These are phyloP conservation scores for Alternaria viburni DNA, from an alignment of 2,329 filamentous ascomycete species.

Conservation along the genomic window DNA sequence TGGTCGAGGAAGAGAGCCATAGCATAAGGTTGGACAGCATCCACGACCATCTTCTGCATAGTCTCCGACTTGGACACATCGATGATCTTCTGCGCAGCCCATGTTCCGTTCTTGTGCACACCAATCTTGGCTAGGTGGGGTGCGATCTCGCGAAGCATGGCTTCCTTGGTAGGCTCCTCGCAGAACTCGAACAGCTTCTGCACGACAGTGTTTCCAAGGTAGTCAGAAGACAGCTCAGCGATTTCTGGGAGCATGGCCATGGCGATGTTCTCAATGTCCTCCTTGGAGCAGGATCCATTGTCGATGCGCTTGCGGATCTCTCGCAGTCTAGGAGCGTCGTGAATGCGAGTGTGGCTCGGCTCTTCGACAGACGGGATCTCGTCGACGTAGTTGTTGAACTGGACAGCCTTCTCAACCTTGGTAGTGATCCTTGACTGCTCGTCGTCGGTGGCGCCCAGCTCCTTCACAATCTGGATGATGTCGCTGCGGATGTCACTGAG, in stretches of 20 bases:
- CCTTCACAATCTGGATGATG: slow-evolving; percentile 82
- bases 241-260: slow-evolving; percentile 96
- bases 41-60: slow-evolving; percentile 85
- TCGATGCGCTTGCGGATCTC: slow-evolving; percentile 98
- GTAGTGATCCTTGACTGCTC: slow-evolving; percentile 75
- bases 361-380: slow-evolving; percentile 92
- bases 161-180: slow-evolving; percentile 86
- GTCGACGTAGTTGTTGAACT: slow-evolving; percentile 72
- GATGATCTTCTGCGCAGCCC: slow-evolving; percentile 99
- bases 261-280: slow-evolving; percentile 91
- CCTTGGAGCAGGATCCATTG: slow-evolving; percentile 83
- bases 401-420: slow-evolving; percentile 78
- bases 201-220: slow-evolving; percentile 98
- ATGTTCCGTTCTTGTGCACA: slow-evolving; percentile 98
- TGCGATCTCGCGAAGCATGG: slow-evolving; percentile 86
- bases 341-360: slow-evolving; percentile 83
- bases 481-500: slow-evolving; percentile 81
- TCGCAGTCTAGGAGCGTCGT: slow-evolving; percentile 91
- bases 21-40: slow-evolving; percentile 83
- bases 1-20: slow-evolving; percentile 94
- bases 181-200: slow-evolving; percentile 98
- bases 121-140: slow-evolving; percentile 96
- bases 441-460: slow-evolving; percentile 84
- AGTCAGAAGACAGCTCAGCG: slow-evolving; percentile 92
- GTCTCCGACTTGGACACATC: slow-evolving; percentile 86